phyloP scores from a whole-genome alignment of 257 asterid genomes.

The Capsicum pubescens region DNA sequence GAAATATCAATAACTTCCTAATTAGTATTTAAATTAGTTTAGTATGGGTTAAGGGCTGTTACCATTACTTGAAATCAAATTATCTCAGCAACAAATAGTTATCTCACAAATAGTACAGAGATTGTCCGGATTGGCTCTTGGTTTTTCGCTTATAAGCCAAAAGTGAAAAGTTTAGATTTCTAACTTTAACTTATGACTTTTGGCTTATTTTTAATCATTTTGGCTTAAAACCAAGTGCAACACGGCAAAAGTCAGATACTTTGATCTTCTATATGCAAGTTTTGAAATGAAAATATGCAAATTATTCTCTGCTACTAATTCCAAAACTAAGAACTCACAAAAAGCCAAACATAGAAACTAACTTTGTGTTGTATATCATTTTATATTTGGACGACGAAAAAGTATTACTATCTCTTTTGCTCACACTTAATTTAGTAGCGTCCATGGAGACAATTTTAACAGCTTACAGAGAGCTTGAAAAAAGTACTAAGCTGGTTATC shows the following conservation, averaged over 20 bases:
- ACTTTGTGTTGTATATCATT: slow-evolving; percentile 16
- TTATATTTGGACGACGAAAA: not conserved
- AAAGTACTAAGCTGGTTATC: no score
- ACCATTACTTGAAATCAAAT: not conserved
- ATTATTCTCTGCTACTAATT: not conserved
- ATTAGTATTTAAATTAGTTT: not conserved
- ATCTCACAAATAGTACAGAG: not conserved
- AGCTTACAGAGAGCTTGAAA: no score
- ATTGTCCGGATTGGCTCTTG: no score
- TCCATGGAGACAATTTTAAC: no score
- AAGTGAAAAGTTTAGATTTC: no score
- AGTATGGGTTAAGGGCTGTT: not conserved
- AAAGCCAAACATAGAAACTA: not conserved
- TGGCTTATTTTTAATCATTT: no score
- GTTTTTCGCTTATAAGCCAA: no score
- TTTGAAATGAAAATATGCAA: not conserved
- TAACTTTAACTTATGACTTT: no score
- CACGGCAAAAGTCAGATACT: not conserved
- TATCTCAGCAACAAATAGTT: not conserved
- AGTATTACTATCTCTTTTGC: not conserved
- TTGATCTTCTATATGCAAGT: not conserved
- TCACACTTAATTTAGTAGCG: not conserved
- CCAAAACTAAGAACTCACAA: not conserved
- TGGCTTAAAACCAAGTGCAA: no score
- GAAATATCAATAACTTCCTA: not conserved